phyloP scores from a whole-genome alignment of 257 asterid species.

The Solanum gracilifrons region DNA sequence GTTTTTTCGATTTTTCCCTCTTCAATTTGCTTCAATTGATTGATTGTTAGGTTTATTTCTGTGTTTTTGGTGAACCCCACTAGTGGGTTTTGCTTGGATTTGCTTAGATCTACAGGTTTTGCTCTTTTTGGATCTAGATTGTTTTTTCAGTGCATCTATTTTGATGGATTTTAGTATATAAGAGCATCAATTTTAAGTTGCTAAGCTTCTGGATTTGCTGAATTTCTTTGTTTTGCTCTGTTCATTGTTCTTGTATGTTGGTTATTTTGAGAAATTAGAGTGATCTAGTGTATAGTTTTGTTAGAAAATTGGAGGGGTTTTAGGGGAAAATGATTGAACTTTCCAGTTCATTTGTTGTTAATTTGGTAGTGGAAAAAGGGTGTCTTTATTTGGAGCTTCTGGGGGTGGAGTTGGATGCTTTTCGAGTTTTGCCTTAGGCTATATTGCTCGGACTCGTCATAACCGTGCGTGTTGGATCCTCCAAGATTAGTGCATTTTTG shows the following conservation, averaged over 20 bases:
- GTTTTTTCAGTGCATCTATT: background rate
- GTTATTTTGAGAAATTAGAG: background rate
- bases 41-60: background rate
- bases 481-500: background rate
- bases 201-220: background rate
- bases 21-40: rapidly evolving
- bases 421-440: background rate
- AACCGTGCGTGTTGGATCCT: background rate
- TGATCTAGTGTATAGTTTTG: background rate
- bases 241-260: background rate
- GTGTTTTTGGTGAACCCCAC: background rate
- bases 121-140: constrained; percentile 12
- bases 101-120: constrained; percentile 36
- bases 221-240: background rate
- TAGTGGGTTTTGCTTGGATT: background rate
- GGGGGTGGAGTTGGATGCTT: background rate
- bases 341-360: background rate
- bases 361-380: background rate
- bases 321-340: background rate
- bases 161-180: background rate
- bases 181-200: background rate
- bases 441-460: background rate
- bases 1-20: background rate
- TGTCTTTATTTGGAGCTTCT: background rate
- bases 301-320: background rate